Evolutionary conservation across 768 basidiomycete genomes (phyloP), one percentile per base, ranked within the genome.

Genomic region (Boletellus ananas): DNA sequence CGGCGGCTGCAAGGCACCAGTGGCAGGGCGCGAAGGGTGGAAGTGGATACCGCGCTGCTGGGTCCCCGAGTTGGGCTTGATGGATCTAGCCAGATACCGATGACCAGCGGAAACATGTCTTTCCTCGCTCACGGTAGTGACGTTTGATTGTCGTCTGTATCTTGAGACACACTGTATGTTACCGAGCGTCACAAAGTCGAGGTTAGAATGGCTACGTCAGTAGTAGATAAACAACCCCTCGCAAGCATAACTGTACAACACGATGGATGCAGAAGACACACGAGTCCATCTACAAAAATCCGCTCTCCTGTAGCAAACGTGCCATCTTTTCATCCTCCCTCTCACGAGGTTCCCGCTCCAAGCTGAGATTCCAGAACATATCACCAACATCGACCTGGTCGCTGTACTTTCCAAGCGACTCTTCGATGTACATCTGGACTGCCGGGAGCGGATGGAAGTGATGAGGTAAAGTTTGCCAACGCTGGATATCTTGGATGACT

Each of bases 321-420:
- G 90, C 90, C 91, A 96, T 94, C 76, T 93, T 92, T 73, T 96
- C 95, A 58, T 95, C 93, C 58, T 97, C 95, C 40, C 92, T 78
- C 70, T 99, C 95, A 53, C 93, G 79, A 17, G 95, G 95, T 66
- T 99, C 95, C 18, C 90, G 78, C 62, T 87, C 84, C 49, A 95
- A 72, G 69, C 89, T 92, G 49, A 89, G 75, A 48, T 84, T 78
- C 86, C 94, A 98, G 66, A 91, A 87, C 55, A 79, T 78, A 50
- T 91, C 86, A 39, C 83, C 81, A 17, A 84, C 79, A 50, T 84
- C 85, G 25, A 77, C 74, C 18, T 82, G 79, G 59, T 87, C 84
- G 51, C 66, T 80, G 66, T 81, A 86, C 66, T 81, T 80, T 54
- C 79, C 80, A 55, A 98, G 75, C 2, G 84, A 83, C 42, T 89